phyloP scores from a whole-genome alignment of 352 stramenopile genomes.

The Globisporangium cystogenes region DNA sequence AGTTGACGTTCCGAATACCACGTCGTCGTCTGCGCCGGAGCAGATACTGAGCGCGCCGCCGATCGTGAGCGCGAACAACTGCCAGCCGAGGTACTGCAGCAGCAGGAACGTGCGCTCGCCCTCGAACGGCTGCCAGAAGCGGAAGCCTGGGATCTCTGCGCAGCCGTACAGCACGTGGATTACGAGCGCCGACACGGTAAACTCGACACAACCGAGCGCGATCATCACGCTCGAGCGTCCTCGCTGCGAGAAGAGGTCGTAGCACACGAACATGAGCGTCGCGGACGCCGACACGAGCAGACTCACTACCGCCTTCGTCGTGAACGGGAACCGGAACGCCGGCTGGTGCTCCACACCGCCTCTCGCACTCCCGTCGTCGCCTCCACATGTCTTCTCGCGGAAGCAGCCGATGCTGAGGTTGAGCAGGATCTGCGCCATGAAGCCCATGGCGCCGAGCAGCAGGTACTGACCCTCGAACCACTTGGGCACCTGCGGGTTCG shows the following conservation, averaged over 20 bases:
- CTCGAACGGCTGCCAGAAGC: slow-evolving; percentile 52
- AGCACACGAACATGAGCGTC: slow-evolving; percentile 36
- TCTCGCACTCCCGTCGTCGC: not conserved
- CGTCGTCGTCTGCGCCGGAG: slow-evolving; percentile 15
- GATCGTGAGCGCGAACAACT: slow-evolving; percentile 42
- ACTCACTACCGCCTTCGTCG: slow-evolving; percentile 44
- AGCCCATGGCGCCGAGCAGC: slow-evolving; percentile 39
- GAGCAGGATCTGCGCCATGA: slow-evolving; percentile 48
- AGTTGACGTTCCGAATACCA: slow-evolving; percentile 13
- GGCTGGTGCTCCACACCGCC: slow-evolving; percentile 4
- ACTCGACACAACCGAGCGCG: slow-evolving; percentile 26
- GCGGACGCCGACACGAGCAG: slow-evolving; percentile 39
- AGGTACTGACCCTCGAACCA: slow-evolving; percentile 53
- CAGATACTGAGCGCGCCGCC: slow-evolving; percentile 30
- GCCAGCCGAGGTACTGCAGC: slow-evolving; percentile 58
- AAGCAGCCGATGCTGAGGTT: slow-evolving; percentile 54
- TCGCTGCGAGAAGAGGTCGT: slow-evolving; percentile 26
- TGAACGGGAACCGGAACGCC: slow-evolving; percentile 22
- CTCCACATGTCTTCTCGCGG: slow-evolving; percentile 8
- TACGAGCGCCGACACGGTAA: slow-evolving; percentile 33
- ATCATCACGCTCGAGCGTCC: slow-evolving; percentile 31
- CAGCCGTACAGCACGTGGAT: slow-evolving; percentile 50
- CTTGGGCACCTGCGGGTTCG: slow-evolving; percentile 30
- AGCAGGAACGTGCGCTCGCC: slow-evolving; percentile 44
- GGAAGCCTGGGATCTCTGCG: slow-evolving; percentile 38